Base-by-base conservation (phyloP, 805 yeast genomes). In the Yarrowia divulgata region DNA sequence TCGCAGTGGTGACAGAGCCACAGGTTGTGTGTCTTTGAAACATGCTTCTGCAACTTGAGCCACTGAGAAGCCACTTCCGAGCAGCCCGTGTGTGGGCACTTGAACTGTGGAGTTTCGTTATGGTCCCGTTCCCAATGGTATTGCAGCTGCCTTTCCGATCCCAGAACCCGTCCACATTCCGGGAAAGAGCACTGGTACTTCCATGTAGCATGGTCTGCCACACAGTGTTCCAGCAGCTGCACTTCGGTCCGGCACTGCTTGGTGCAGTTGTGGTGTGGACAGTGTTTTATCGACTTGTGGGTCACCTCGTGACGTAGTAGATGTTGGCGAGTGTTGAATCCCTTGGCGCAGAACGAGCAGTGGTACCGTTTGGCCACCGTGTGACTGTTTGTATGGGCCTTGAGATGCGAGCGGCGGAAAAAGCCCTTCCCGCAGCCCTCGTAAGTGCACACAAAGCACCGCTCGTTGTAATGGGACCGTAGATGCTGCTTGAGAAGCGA, bases 401-500 rank as follows among this genome's bases (percentile, higher is more conserved):
- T 85, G 50, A 94, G 79, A 79, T 94, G 98, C n/a, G 90, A 86
- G 71, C 88, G 90, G 67, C 97, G 83, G 18, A 86, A 81, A 75
- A 92, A 95, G 0, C 88, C 77, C 71, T 85, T 85, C 0, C 79
- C 81, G 78, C 99, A 95, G 4, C 77, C 80, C 1, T 78, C 76
- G 13, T 73, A 70, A 0, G 77, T 66, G 76, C 99, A 95, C 55
- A 74, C 74, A 75, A 87, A 94, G 0, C 97, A 97, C 67, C 95
- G 81, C 49, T 88, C 87, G 70, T 91, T 90, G 2, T 90, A 84
- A 74, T 95, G 99, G 0, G 90, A 78, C 48, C 94, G 81, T 71
- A 84, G 82, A 75, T 95, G 99, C 74, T 91, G 97, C 43, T 88
- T 90, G 64, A 95, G 80, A 12, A 92, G 81, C 1, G 96, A 88